A percentile compares a stretch with the other conserved stretches of the same genome.
Evolutionary conservation across 1,284 basidiomycete species (phyloP).

Genomic region (Melanopsichium pennsylvanicum): DNA sequence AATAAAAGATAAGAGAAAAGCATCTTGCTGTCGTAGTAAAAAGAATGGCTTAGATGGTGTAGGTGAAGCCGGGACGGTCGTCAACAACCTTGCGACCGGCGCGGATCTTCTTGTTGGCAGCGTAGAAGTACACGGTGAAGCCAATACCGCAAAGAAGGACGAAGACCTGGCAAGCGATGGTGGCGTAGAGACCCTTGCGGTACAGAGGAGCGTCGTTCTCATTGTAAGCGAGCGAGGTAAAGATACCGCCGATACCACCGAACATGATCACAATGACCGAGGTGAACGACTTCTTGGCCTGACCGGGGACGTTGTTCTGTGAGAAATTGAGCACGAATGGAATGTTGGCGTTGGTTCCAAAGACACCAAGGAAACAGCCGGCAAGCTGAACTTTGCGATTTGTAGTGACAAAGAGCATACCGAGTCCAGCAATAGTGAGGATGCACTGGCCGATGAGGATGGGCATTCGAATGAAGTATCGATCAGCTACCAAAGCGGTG

Average conservation of each 20-base stretch:
- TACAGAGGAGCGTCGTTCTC: conserved; percentile 57
- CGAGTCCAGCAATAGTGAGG: conserved; percentile 65
- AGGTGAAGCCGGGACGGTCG: conserved; percentile 48
- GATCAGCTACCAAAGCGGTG: conserved; percentile 66
- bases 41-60: conserved; percentile 41
- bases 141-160: conserved; percentile 40
- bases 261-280: conserved; percentile 66
- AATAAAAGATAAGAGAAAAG: neutral
- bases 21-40: neutral
- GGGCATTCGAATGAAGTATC: conserved; percentile 62
- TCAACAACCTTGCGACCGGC: conserved; percentile 49
- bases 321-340: conserved; percentile 54
- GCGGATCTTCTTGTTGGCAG: conserved; percentile 49
- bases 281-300: conserved; percentile 66
- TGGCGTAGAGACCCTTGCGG: conserved; percentile 53
- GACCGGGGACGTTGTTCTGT: conserved; percentile 66
- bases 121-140: conserved; percentile 48
- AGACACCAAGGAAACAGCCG: conserved; percentile 67
- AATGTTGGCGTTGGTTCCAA: conserved; percentile 62
- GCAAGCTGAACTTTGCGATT: conserved; percentile 42
- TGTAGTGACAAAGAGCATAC: conserved; percentile 61
- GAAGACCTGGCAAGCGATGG: conserved; percentile 49
- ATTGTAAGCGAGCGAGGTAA: conserved; percentile 65
- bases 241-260: conserved; percentile 68
- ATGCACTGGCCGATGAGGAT: conserved; percentile 64